phyloP scores from a whole-genome alignment of 805 yeast genomes.

The Kazachstania taianensis region DNA sequence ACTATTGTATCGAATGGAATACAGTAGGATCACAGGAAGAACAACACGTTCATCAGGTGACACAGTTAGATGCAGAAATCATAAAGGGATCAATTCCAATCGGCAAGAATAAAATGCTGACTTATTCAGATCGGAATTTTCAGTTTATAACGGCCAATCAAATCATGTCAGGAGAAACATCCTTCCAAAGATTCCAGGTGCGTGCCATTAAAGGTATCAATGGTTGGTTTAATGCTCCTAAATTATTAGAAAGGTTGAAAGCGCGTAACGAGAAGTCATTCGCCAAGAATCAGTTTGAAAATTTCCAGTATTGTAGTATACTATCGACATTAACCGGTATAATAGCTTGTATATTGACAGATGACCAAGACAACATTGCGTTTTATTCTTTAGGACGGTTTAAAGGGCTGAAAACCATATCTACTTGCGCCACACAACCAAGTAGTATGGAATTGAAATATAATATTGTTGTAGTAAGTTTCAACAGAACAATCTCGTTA shows the following conservation, averaged over 20 bases:
- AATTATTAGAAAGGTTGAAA: constrained; percentile 13
- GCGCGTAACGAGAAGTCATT: not conserved
- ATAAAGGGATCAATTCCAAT: constrained; percentile 15
- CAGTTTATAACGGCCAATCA: constrained; percentile 21
- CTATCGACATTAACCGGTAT: constrained; percentile 19
- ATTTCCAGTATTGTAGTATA: constrained; percentile 14
- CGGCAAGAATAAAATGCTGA: constrained; percentile 11
- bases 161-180: constrained; percentile 24
- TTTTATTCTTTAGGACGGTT: constrained; percentile 21
- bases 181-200: constrained; percentile 7
- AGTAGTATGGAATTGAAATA: not conserved
- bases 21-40: not conserved
- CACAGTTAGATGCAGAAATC: constrained; percentile 13
- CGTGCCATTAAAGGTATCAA: constrained; percentile 11
- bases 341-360: constrained; percentile 13
- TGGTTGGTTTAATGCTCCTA: constrained; percentile 16
- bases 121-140: constrained; percentile 9
- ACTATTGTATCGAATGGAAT: constrained; percentile 24
- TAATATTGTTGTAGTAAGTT: constrained; percentile 2
- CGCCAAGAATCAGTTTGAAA: constrained; percentile 3
- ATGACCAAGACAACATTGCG: constrained; percentile 6
- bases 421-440: constrained; percentile 6
- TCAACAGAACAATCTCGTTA: not conserved
- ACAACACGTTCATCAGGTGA: constrained; percentile 5
- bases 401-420: constrained; percentile 19